These are phyloP conservation scores for Guillardia theta DNA, from an alignment of 78 protist species.

Conservation along the genomic window DNA sequence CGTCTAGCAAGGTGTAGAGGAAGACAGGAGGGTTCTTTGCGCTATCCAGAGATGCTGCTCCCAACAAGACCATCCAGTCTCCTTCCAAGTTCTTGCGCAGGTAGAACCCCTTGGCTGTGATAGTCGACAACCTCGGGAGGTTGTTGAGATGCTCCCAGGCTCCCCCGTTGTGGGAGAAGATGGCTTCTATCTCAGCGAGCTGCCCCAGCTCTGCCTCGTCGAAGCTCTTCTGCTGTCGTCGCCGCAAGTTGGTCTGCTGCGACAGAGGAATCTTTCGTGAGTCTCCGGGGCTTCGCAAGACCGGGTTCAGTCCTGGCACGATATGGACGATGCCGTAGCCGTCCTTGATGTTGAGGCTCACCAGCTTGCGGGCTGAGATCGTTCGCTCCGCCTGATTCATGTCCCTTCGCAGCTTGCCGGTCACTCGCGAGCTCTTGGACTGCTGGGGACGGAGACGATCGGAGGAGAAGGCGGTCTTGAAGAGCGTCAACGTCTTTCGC, in stretches of 20 bases:
- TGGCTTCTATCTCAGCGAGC: neutral
- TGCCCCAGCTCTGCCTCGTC: too few species aligned
- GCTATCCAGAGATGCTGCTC: neutral
- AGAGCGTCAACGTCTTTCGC: too few species aligned
- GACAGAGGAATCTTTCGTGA: neutral
- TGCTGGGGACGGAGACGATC: too few species aligned
- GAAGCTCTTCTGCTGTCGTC: too few species aligned
- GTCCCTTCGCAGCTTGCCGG: too few species aligned
- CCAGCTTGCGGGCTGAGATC: neutral
- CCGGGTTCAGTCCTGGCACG: neutral
- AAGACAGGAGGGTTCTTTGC: neutral
- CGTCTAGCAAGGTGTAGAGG: neutral
- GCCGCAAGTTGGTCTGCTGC: neutral
- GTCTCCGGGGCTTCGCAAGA: neutral
- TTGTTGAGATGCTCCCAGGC: slow-evolving; percentile 20
- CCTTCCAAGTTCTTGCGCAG: neutral
- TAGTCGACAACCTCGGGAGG: neutral
- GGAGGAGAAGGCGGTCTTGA: too few species aligned
- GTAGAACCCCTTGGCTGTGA: neutral
- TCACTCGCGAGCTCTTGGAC: too few species aligned
- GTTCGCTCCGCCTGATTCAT: neutral
- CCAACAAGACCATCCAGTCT: neutral
- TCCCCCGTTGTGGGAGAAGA: neutral
- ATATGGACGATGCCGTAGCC: neutral
- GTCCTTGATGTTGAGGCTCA: neutral